These are phyloP conservation scores for Alternaria conjuncta DNA, from an alignment of 2,329 filamentous ascomycete species.

Conservation along the genomic window DNA sequence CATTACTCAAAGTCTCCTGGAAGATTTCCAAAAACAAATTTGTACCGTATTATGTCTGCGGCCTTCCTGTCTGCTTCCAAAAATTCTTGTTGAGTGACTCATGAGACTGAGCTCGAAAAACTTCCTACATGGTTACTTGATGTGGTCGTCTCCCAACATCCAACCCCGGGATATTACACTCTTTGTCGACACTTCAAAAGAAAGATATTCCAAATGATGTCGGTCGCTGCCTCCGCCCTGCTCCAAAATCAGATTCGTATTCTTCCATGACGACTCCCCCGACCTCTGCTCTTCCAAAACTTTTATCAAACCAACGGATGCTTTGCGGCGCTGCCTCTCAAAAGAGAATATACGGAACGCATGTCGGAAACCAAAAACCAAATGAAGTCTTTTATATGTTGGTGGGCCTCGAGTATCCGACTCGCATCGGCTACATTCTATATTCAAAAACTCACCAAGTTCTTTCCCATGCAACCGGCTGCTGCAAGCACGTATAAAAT, in stretches of 20 bases:
- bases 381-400: too few species aligned
- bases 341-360: not conserved
- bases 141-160: not conserved
- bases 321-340: not conserved
- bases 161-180: not conserved
- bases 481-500: not conserved
- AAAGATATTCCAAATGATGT: not conserved
- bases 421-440: not conserved
- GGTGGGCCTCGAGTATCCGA: not conserved
- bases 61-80: not conserved
- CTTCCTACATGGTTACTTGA: not conserved
- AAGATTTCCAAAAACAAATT: not conserved
- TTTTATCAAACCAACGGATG: not conserved
- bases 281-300: not conserved
- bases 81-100: too few species aligned
- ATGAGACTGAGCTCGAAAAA: not conserved
- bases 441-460: too few species aligned
- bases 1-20: not conserved
- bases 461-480: not conserved
- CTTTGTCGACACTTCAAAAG: not conserved
- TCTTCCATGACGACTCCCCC: not conserved
- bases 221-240: not conserved
- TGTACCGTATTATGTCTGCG: not conserved
- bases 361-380: not conserved
- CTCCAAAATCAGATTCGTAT: not conserved